Base-by-base conservation (phyloP, 257 asterid genomes). In the Pogostemon cablin region DNA sequence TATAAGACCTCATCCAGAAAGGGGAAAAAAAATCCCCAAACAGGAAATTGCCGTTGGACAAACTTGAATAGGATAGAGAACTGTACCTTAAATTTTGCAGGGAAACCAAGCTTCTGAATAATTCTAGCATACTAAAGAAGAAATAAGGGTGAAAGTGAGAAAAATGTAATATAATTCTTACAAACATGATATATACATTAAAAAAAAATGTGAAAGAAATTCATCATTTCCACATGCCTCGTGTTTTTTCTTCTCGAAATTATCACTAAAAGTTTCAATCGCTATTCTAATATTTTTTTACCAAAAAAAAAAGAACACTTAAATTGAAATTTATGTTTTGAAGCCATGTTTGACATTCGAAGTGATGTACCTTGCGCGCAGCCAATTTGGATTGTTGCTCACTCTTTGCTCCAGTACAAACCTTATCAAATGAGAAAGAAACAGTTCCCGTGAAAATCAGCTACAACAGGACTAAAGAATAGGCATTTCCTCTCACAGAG, bases 321-420 rank as follows among this genome's bases (percentile, higher is more conserved):
- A 34, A 48, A 9, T 42, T 9, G 17, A 59, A 47, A 32, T 53
- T 70, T 37, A 9, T 25, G 67, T 43, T 55, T 68, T 7, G n/a
- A 54, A 62, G 42, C 42, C 62, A 56, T 42, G 40, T 38, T 44
- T 37, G 43, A 54, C 46, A 35, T 49, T 54, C 11, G 8, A 62
- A 32, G 53, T 63, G 40, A 10, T 54, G 47, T 80, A 88, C 96
- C 90, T 89, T 89, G 60, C 93, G 84, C 10, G 93, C 96, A 49
- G 96, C 93, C 85, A 88, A 75, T 74, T 81, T 86, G 41, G 93
- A 88, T 50, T 86, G 96, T 46, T 85, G 86, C 78, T 88, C 96
- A 39, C 96, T 88, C 84, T 88, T 88, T 56, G 96, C 96, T 73
- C 96, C 93, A n/a, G 96, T 85, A 70, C 96, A 88, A 62, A 88